phyloP scores from a whole-genome alignment of 176 grass and related monocot genomes.

The Eremochloa ophiuroides region DNA sequence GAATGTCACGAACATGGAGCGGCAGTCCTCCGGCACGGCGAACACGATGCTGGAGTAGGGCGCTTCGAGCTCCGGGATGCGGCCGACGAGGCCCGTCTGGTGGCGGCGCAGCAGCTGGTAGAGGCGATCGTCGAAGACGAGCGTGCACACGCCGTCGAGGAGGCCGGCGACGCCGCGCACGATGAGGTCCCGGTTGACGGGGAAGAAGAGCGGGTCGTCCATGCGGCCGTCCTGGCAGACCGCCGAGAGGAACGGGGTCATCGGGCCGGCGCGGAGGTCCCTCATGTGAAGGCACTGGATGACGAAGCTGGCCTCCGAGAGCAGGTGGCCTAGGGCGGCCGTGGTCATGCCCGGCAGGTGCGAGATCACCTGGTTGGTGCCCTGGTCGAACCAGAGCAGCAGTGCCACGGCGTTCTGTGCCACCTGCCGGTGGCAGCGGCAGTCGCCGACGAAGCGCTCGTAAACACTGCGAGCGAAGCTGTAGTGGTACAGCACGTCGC shows the following conservation, averaged over 20 bases:
- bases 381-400: constrained; percentile 54
- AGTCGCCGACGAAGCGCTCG: constrained; percentile 22
- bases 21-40: constrained; percentile 30
- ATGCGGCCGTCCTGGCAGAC: constrained; percentile 2
- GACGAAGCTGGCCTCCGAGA: constrained; percentile 34
- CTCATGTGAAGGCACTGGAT: constrained; percentile 29
- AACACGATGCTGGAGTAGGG: background rate
- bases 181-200: constrained; percentile 36
- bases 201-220: constrained; percentile 39
- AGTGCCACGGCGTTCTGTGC: constrained; percentile 56
- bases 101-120: background rate
- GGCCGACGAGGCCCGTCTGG: background rate
- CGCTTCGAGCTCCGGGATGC: background rate
- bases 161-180: constrained; percentile 22
- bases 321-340: background rate
- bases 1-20: constrained; percentile 73
- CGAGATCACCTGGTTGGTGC: constrained; percentile 10
- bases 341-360: background rate
- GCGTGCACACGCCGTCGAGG: constrained; percentile 31
- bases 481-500: constrained; percentile 45
- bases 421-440: background rate
- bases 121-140: constrained; percentile 57
- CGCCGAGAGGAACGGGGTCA: constrained; percentile 36
- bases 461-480: constrained; percentile 30
- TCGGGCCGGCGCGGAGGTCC: background rate